Percentiles rank a stretch among this genome's conserved stretches.
phyloP scores from a whole-genome alignment of 768 basidiomycete genomes.

The Mycena pura region DNA sequence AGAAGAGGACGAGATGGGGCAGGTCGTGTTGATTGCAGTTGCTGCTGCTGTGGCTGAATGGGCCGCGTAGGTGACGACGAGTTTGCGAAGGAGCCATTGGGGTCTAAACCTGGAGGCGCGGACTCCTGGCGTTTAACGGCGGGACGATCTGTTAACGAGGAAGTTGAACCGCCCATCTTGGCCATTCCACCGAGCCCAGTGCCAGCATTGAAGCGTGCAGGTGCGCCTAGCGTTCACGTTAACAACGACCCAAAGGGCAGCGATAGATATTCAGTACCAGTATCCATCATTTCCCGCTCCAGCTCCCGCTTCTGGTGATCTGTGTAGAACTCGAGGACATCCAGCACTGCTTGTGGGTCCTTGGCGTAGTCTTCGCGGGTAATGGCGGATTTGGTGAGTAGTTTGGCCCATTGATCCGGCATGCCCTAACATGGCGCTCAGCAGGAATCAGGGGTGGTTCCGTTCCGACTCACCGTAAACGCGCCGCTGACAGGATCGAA shows the following conservation, averaged over 20 bases:
- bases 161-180: slow-evolving; percentile 47
- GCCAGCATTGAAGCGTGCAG: slow-evolving; percentile 87
- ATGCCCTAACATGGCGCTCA: slow-evolving; percentile 66
- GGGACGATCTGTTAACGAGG: slow-evolving; percentile 39
- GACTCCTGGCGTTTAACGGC: slow-evolving; percentile 54
- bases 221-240: slow-evolving; percentile 49
- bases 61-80: slow-evolving; percentile 53
- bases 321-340: slow-evolving; percentile 98
- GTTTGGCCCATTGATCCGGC: slow-evolving; percentile 96
- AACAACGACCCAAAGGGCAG: slow-evolving; percentile 22
- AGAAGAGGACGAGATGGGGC: slow-evolving; percentile 74
- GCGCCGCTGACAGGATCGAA: slow-evolving; percentile 94
- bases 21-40: slow-evolving; percentile 63
- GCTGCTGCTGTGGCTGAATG: slow-evolving; percentile 66
- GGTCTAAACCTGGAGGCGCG: slow-evolving; percentile 36
- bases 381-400: slow-evolving; percentile 97
- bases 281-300: slow-evolving; percentile 56
- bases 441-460: background rate
- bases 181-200: slow-evolving; percentile 85
- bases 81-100: slow-evolving; percentile 29
- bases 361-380: slow-evolving; percentile 97
- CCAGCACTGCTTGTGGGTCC: slow-evolving; percentile 96
- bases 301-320: slow-evolving; percentile 96
- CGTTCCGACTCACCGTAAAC: slow-evolving; percentile 92
- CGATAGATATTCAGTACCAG: background rate